These are phyloP conservation scores for Teunomyces kruisii DNA, from an alignment of 805 yeast genomes.

Conservation along the genomic window DNA sequence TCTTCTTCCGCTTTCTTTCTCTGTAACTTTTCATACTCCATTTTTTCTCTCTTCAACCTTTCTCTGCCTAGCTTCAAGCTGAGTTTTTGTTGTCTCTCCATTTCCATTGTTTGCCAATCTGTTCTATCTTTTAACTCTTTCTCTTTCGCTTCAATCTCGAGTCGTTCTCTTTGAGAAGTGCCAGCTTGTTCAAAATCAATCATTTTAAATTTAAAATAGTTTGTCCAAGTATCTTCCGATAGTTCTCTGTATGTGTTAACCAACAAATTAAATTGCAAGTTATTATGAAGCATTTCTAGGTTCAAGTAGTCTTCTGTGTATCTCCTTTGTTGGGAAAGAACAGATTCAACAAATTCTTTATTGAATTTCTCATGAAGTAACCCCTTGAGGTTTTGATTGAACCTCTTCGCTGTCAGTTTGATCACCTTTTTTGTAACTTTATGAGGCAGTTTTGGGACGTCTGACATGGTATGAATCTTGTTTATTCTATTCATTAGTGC, in stretches of 20 bases:
- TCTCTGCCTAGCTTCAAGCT: constrained; percentile 9
- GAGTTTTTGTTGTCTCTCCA: constrained; percentile 13
- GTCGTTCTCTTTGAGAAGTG: constrained; percentile 15
- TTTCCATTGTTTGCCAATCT: constrained; percentile 15
- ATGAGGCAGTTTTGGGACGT: constrained; percentile 17
- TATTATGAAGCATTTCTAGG: constrained; percentile 45
- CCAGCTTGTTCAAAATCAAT: constrained; percentile 39
- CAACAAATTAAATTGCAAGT: constrained; percentile 39
- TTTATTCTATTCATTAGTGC: constrained; percentile 40
- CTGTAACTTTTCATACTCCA: constrained; percentile 14
- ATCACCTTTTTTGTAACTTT: constrained; percentile 16
- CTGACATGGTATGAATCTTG: constrained; percentile 27
- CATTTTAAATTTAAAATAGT: constrained; percentile 38
- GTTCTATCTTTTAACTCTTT: constrained; percentile 12
- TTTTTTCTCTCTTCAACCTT: constrained; percentile 10
- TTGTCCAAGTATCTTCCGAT: constrained; percentile 38
- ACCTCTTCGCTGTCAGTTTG: constrained; percentile 13
- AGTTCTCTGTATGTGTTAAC: constrained; percentile 40
- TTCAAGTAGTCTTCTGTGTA: constrained; percentile 37
- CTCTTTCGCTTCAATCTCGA: constrained; percentile 13
- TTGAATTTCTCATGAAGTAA: constrained; percentile 34
- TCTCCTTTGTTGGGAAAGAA: constrained; percentile 27
- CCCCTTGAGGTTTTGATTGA: constrained; percentile 34
- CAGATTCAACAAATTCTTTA: constrained; percentile 29
- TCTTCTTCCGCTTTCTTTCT: constrained; percentile 14